Base-by-base conservation (phyloP, 495 filamentous ascomycete species). In the Trichoderma erinaceum region DNA sequence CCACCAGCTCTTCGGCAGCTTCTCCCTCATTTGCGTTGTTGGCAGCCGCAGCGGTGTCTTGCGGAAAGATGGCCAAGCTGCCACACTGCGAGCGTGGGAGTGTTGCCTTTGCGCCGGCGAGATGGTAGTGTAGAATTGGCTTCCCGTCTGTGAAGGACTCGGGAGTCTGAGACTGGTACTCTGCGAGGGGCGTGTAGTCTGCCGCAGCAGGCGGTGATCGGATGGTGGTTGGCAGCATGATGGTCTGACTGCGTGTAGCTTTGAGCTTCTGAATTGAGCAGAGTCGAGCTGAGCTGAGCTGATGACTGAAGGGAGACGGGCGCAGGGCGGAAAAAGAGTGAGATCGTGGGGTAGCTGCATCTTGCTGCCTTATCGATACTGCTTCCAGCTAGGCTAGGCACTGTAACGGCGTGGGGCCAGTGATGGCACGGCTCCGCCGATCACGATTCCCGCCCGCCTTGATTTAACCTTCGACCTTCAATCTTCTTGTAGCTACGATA, bases 131-230 rank as follows among this genome's bases (percentile, higher is more conserved):
- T 0, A 98, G 86, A 41, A 99, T 84, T 15, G 93, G 87, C 67
- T 89, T 90, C 12, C 86, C 89, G 73, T 84, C 83, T 77, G 88
- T 89, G 84, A 98, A 99, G 38, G 89, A 92, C 64, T 80, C 76
- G 0, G 95, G 95, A 11, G 95, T 99, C 69, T 88, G 87, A 35
- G 89, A 87, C 75, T 96, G 92, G 78, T 97, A 91, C 67, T 89
- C 87, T 21, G 84, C 80, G 58, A 99, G 84, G 12, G 88, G 82
- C 32, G 86, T 90, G 81, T 92, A 97, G 68, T 83, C 81, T 50
- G 72, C 66, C 27, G 78, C 72, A 35, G 77, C 74, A 23, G 81
- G 80, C 35, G 80, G 76, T 1, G 71, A 74, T 27, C 78, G 76
- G 38, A 83, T 81, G 38, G 11, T 67, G 23, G 41, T 69, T 13